Percentiles rank a stretch among this genome's conserved stretches.
phyloP scores from a whole-genome alignment of 306 rosid species.

The Benincasa hispida region DNA sequence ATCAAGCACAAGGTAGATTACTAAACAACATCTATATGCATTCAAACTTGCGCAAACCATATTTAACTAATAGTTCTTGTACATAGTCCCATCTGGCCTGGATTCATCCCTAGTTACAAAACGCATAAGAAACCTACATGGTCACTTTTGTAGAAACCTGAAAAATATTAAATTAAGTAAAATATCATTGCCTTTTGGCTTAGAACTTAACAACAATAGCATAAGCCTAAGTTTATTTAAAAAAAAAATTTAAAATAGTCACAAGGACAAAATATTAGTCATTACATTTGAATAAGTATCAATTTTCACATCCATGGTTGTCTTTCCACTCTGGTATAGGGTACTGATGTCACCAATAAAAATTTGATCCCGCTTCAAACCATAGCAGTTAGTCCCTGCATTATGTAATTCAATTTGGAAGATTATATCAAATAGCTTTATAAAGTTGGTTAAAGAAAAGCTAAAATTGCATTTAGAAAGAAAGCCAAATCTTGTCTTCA shows the following conservation, averaged over 20 bases:
- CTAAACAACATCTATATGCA: too few species aligned
- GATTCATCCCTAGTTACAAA: too few species aligned
- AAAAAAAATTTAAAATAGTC: neutral
- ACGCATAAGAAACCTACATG: too few species aligned
- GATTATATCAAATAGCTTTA: neutral
- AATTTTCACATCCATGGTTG: constrained; percentile 70
- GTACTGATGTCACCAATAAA: constrained; percentile 73
- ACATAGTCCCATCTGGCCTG: too few species aligned
- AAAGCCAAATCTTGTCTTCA: neutral
- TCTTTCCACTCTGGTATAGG: constrained; percentile 64
- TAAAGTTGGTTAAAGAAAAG: neutral
- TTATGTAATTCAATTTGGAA: constrained; percentile 8
- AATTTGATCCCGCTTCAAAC: constrained; percentile 71
- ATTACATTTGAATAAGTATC: constrained; percentile 80
- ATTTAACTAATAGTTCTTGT: too few species aligned
- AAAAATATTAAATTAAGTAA: neutral
- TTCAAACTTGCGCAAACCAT: too few species aligned
- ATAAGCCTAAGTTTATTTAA: neutral
- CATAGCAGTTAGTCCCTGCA: constrained; percentile 82
- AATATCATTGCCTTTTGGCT: neutral
- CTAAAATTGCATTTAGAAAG: neutral
- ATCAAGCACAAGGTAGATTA: too few species aligned
- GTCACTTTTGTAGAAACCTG: constrained; percentile 82
- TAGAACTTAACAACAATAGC: neutral
- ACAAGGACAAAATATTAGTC: neutral